Percentiles rank a stretch among this genome's conserved stretches.
Evolutionary conservation across 257 asterid species (phyloP).

Genomic region (Salvia rosmarinus): DNA sequence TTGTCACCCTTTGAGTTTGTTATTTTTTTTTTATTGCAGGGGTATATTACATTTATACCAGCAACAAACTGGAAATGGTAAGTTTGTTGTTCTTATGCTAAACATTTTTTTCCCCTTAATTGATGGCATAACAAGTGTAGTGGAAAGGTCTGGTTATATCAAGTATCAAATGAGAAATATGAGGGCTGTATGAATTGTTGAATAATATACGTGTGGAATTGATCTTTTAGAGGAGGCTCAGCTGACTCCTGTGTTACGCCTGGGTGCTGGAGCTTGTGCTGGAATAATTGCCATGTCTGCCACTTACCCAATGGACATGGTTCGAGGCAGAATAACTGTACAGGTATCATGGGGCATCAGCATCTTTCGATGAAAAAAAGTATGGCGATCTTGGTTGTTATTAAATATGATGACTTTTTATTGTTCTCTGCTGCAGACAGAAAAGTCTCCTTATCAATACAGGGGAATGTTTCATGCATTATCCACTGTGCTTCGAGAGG

Average conservation of each 20-base stretch:
- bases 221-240: conserved; percentile 77
- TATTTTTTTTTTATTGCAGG: conserved; percentile 56
- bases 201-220: conserved; percentile 22
- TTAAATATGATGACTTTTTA: conserved; percentile 22
- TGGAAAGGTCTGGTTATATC: conserved; percentile 16
- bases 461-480: conserved; percentile 95
- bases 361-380: conserved; percentile 1
- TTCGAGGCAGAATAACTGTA: conserved; percentile 90
- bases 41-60: conserved; percentile 71
- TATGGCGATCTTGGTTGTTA: background rate
- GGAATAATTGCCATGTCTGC: conserved; percentile 99
- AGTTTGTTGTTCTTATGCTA: conserved; percentile 4
- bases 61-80: conserved; percentile 76
- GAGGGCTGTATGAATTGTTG: conserved; percentile 10
- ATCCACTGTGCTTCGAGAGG: conserved; percentile 94
- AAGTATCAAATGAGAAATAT: conserved; percentile 4
- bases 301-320: conserved; percentile 98
- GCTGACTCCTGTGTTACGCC: conserved; percentile 84
- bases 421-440: conserved; percentile 62
- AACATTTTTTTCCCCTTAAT: too few species aligned
- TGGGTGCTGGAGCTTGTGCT: conserved; percentile 99
- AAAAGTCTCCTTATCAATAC: conserved; percentile 80
- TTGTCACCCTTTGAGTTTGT: conserved; percentile 35
- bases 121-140: conserved; percentile 1
- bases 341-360: conserved; percentile 55